Conservation (phyloP, 768 basidiomycete genomes). For the Collybia sp. region DNA sequence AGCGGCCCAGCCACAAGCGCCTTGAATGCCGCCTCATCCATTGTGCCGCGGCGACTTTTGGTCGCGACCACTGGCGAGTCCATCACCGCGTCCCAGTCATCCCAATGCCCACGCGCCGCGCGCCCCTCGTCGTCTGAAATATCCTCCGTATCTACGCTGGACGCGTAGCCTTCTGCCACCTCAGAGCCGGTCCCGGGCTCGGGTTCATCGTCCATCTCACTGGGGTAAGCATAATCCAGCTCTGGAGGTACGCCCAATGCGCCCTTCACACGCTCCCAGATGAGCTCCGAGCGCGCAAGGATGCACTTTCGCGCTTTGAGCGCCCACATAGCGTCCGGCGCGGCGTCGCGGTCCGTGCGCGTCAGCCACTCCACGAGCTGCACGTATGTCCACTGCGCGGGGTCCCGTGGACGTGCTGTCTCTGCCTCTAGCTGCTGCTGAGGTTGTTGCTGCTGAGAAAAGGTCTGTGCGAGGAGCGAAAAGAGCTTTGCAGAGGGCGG, state of each 20-base stretch:
- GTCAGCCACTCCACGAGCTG: constrained; percentile 72
- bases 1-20: background rate
- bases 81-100: constrained; percentile 40
- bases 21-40: background rate
- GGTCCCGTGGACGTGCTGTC: constrained; percentile 42
- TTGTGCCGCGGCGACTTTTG: background rate
- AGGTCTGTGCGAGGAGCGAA: constrained; percentile 68
- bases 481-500: constrained; percentile 70
- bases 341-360: constrained; percentile 53
- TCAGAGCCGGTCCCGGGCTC: too few relatives aligned
- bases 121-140: constrained; percentile 37
- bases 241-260: constrained; percentile 87
- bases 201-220: constrained; percentile 1
- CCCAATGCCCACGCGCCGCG: constrained; percentile 33
- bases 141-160: constrained; percentile 31
- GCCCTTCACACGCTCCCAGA: constrained; percentile 89
- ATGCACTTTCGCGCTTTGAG: constrained; percentile 71
- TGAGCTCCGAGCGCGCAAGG: constrained; percentile 71
- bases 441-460: constrained; percentile 27
- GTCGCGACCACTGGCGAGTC: constrained; percentile 34
- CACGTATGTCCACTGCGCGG: constrained; percentile 64
- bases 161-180: background rate
- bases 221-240: constrained; percentile 44
- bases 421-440: constrained; percentile 19
- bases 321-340: constrained; percentile 71